Conservation (phyloP, 2,329 filamentous ascomycete species). For the Aspergillus cejpii region DNA sequence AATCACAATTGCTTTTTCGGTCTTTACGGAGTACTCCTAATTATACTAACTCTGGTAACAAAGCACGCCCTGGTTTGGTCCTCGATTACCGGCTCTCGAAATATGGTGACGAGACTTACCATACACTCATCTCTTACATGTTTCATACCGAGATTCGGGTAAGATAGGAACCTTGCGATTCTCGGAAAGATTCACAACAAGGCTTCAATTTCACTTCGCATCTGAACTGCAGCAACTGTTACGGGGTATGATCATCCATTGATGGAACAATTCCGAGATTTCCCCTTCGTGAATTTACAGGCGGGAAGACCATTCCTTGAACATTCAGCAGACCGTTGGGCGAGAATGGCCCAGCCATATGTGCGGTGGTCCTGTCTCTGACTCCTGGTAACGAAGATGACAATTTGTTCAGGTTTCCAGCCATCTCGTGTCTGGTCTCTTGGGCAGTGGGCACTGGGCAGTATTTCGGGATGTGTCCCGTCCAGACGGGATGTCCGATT, state of each 20-base stretch:
- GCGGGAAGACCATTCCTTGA: too few species aligned
- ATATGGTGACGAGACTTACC: conserved; percentile 13
- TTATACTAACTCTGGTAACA: background rate
- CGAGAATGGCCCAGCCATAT: background rate
- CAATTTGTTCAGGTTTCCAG: background rate
- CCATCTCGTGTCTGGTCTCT: background rate
- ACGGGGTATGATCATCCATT: background rate
- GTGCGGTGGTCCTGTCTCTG: background rate
- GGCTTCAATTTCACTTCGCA: background rate
- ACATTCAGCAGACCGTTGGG: background rate
- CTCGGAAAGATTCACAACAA: conserved; percentile 6
- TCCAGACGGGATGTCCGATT: conserved; percentile 11
- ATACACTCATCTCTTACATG: conserved; percentile 9
- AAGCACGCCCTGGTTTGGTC: background rate
- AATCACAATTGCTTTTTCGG: background rate
- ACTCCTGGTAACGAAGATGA: background rate
- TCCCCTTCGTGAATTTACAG: too few species aligned
- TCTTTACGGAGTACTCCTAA: too few species aligned
- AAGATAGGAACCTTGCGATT: conserved; percentile 17
- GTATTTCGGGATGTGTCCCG: conserved; percentile 14
- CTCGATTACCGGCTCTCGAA: conserved; percentile 4
- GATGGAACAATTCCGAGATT: background rate
- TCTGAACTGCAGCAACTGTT: background rate
- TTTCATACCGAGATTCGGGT: conserved; percentile 17
- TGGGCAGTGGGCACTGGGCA: background rate